phyloP scores from a whole-genome alignment of 2,329 filamentous ascomycete species.

The Cladosporium sp. region DNA sequence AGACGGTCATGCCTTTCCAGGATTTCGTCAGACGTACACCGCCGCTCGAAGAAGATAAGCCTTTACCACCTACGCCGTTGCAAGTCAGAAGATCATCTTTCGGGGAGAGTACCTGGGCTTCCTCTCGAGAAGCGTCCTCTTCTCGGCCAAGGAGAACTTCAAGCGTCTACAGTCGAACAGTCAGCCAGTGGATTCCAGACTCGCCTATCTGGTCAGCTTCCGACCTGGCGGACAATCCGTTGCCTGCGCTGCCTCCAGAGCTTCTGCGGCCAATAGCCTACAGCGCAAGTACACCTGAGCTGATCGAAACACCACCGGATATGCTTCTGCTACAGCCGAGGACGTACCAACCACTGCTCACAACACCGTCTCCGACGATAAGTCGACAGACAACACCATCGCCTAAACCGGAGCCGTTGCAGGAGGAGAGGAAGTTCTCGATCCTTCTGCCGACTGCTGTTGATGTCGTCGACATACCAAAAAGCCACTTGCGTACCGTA shows the following conservation, averaged over 20 bases:
- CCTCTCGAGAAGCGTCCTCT: conserved; percentile 16
- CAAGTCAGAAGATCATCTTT: conserved; percentile 9
- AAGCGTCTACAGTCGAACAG: conserved; percentile 39
- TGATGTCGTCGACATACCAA: conserved; percentile 19
- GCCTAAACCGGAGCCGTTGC: neutral
- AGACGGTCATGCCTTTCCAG: conserved; percentile 36
- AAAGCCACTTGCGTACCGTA: conserved; percentile 28
- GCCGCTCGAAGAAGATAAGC: conserved; percentile 33
- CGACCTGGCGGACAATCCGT: conserved; percentile 30
- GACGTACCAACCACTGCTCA: conserved; percentile 33
- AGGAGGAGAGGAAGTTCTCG: conserved; percentile 17
- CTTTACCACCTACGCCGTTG: conserved; percentile 36
- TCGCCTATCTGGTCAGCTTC: conserved; percentile 19
- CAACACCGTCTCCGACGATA: conserved; percentile 30
- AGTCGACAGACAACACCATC: conserved; percentile 26
- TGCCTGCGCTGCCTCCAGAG: conserved; percentile 19
- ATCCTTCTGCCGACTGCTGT: conserved; percentile 24
- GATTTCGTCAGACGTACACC: conserved; percentile 36
- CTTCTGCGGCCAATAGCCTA: conserved; percentile 34
- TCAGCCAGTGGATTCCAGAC: conserved; percentile 31
- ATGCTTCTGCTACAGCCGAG: conserved; percentile 29
- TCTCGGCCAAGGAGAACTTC: conserved; percentile 30
- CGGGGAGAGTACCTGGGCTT: neutral
- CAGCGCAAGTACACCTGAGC: conserved; percentile 34
- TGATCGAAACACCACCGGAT: conserved; percentile 21